phyloP scores from a whole-genome alignment of 768 basidiomycete genomes.

The Auriculariales sp. region DNA sequence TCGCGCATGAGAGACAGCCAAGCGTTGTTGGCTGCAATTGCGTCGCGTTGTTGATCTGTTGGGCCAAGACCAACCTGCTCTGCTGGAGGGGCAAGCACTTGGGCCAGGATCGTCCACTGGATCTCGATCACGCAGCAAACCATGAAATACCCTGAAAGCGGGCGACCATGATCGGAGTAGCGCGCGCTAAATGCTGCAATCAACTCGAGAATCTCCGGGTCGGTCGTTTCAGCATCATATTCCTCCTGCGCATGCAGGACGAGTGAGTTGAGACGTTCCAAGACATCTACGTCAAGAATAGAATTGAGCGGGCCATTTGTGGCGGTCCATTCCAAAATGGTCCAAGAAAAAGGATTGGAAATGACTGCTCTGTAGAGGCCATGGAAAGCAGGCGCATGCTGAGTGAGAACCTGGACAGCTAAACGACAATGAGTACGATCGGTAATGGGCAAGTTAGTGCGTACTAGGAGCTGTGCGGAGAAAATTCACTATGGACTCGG shows the following conservation, averaged over 20 bases:
- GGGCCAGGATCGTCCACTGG: slow-evolving; percentile 73
- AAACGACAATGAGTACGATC: not conserved
- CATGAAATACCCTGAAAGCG: slow-evolving; percentile 75
- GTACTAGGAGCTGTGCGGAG: slow-evolving; percentile 41
- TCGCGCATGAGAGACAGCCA: slow-evolving; percentile 57
- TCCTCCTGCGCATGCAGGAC: slow-evolving; percentile 37
- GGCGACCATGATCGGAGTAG: slow-evolving; percentile 61
- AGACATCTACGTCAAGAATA: slow-evolving; percentile 48
- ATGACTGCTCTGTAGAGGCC: slow-evolving; percentile 78
- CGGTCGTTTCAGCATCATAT: too few relatives aligned
- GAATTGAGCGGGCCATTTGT: slow-evolving; percentile 37
- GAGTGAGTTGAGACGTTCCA: slow-evolving; percentile 61
- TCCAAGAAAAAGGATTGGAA: slow-evolving; percentile 66
- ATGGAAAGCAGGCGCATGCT: slow-evolving; percentile 68
- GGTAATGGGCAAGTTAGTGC: slow-evolving; percentile 12
- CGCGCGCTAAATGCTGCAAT: slow-evolving; percentile 58
- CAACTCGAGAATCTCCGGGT: slow-evolving; percentile 39
- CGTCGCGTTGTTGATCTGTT: slow-evolving; percentile 25
- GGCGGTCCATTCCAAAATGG: slow-evolving; percentile 43
- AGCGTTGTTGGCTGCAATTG: slow-evolving; percentile 71
- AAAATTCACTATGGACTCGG: slow-evolving; percentile 38
- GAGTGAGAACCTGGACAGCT: slow-evolving; percentile 64
- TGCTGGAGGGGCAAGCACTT: slow-evolving; percentile 35
- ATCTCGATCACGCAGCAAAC: slow-evolving; percentile 83
- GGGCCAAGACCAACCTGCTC: slow-evolving; percentile 18